These are phyloP conservation scores for Macrocystidia cucumis DNA, from an alignment of 1,284 basidiomycete genomes.

Conservation along the genomic window DNA sequence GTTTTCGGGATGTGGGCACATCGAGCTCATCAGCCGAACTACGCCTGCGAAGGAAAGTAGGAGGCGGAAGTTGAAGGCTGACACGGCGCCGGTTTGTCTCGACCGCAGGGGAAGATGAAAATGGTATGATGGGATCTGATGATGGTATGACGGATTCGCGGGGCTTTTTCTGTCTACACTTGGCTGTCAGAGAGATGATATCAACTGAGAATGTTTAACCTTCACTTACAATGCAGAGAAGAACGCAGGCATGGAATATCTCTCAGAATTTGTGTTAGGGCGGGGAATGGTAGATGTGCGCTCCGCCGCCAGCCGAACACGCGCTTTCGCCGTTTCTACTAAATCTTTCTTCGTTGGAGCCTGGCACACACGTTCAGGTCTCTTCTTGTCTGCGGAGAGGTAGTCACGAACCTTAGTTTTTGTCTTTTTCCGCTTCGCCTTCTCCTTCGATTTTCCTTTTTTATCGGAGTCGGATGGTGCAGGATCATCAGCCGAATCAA, in stretches of 20 bases:
- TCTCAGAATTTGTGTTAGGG: constrained; percentile 12
- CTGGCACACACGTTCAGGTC: constrained; percentile 24
- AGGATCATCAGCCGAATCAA: constrained; percentile 16
- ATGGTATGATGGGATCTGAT: constrained; percentile 14
- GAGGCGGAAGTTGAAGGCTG: constrained; percentile 6
- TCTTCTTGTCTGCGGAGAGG: constrained; percentile 1
- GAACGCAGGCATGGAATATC: constrained; percentile 19
- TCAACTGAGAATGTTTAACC: too few relatives aligned
- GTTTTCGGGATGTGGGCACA: constrained; percentile 1
- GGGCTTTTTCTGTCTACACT: neutral
- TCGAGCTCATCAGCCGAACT: constrained; percentile 3
- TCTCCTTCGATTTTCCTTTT: constrained; percentile 9
- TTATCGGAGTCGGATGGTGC: constrained; percentile 2
- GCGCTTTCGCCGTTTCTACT: constrained; percentile 35
- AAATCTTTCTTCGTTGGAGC: constrained; percentile 49
- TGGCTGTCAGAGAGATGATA: too few relatives aligned
- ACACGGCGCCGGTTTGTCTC: too few relatives aligned
- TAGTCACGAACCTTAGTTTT: constrained; percentile 27
- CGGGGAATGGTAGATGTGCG: constrained; percentile 27
- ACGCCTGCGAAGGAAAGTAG: too few relatives aligned
- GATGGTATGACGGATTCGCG: constrained; percentile 5
- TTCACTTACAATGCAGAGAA: constrained; percentile 13
- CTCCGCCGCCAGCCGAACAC: constrained; percentile 37
- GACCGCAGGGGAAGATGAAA: constrained; percentile 11
- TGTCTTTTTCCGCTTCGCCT: constrained; percentile 14